Conservation (phyloP, 1,139 yeast species). For the Debaryomyces psychrophilus region DNA sequence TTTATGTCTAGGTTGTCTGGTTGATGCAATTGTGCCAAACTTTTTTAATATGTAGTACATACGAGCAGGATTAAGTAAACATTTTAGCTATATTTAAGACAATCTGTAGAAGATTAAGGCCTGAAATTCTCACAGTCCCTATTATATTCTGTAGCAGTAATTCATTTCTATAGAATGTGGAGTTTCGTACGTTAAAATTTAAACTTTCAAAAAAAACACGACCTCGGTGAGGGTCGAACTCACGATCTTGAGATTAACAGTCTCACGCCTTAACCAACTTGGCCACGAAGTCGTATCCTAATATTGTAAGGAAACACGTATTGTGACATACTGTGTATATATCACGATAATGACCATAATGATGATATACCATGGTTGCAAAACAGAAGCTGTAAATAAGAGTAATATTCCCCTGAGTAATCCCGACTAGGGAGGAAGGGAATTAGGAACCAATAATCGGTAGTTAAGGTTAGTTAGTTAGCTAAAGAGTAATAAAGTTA, state of each 20-base stretch:
- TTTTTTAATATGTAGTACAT: not conserved
- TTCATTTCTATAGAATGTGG: not conserved
- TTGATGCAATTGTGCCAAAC: not conserved
- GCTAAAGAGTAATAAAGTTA: no score
- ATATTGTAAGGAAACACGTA: not conserved
- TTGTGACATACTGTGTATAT: not conserved
- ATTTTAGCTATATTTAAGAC: not conserved
- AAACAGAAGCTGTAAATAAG: no score
- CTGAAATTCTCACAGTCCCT: no score
- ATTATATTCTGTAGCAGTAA: no score
- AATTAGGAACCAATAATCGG: no score
- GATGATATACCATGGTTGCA: no score
- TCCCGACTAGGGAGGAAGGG: no score
- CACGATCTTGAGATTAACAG: slow-evolving; percentile 49
- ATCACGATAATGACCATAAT: not conserved
- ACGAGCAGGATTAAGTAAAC: slow-evolving; percentile 1
- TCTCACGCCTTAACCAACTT: slow-evolving; percentile 49
- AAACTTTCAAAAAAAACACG: slow-evolving; percentile 20
- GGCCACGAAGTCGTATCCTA: slow-evolving; percentile 39
- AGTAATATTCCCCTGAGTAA: no score
- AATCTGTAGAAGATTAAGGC: not conserved
- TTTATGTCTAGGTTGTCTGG: no score
- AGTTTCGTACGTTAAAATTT: not conserved
- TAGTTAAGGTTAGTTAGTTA: no score
- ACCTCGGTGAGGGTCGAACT: slow-evolving; percentile 46